Evolutionary conservation across 306 rosid genomes (phyloP), one percentile per base, ranked within the genome.

Genomic region (Astragalus membranaceus): DNA sequence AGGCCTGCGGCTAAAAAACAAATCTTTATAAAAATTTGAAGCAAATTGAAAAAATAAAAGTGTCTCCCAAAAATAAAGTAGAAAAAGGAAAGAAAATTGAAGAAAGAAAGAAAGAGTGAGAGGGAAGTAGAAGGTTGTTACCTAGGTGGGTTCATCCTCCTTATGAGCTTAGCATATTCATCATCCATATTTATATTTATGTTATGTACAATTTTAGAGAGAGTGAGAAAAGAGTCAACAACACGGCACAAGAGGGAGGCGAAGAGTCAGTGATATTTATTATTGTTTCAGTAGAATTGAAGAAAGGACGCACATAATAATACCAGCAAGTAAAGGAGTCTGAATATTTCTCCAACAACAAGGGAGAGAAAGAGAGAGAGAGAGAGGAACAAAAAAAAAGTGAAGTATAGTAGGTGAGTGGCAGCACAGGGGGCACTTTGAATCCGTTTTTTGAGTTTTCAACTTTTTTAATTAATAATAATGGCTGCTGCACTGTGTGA

Each of bases 101-200:
- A 11, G 5, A 3, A 36, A 35, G 17, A 2, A 13, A 26, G 30
- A 26, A 2, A 26, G 30, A 26, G 30, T 26, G 30, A 3, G 30
- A 35, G 37, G 9, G n/a, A 70, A 70, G 13, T 8, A 2, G 13
- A 42, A 33, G 10, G 1, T 5, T 5, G 10, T 41, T 17, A 78
- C 83, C 83, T 79, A 17, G 83, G 83, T 10, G 83, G 83, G 55
- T 79, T 79, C 83, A 79, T 79, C 67, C 83, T 79, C 16, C 83
- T 73, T n/a, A 79, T 79, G 56, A 79, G 83, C 76, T 79, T 79
- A 52, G 83, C 83, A 61, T 79, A 79, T 69, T 79, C 83, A 79
- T 79, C 83, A 33, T 79, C 83, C 83, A 79, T 79, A 44, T 1
- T 75, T 11, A 23, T n/a, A n/a, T n/a, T 42, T 39, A 9, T 55